A percentile compares a stretch with the other conserved stretches of the same genome.
Conservation (phyloP, 1,284 basidiomycete species). For the Earliella scabrosa region DNA sequence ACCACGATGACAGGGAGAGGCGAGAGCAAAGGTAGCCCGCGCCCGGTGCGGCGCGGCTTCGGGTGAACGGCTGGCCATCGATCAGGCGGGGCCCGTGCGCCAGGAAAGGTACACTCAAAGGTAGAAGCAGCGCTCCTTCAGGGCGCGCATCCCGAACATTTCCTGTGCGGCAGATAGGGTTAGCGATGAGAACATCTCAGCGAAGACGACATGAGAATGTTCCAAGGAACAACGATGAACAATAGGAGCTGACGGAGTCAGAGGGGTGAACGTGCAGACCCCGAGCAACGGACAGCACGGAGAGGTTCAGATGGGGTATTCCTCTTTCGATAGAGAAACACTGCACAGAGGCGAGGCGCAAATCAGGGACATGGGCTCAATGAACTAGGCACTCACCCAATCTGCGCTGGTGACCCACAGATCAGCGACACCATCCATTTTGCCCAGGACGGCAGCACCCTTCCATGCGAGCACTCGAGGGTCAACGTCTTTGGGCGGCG, state of each 20-base stretch:
- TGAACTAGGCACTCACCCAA: conserved; percentile 65
- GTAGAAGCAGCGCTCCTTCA: conserved; percentile 82
- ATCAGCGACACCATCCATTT: conserved; percentile 89
- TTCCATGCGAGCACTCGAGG: conserved; percentile 93
- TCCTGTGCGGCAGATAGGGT: conserved; percentile 55
- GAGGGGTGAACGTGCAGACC: neutral
- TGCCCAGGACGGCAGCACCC: conserved; percentile 91
- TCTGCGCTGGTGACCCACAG: conserved; percentile 89
- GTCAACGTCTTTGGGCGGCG: conserved; percentile 92
- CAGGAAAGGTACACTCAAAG: conserved; percentile 38
- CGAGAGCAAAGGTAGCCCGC: neutral
- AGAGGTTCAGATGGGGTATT: too few species aligned
- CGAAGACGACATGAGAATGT: too few species aligned
- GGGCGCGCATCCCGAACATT: conserved; percentile 74
- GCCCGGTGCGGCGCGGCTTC: neutral
- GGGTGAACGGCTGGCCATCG: neutral
- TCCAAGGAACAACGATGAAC: too few species aligned
- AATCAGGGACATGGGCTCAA: too few species aligned
- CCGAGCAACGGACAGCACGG: too few species aligned
- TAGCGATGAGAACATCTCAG: conserved; percentile 12
- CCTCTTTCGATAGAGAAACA: too few species aligned
- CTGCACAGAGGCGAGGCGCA: too few species aligned
- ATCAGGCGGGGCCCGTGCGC: neutral
- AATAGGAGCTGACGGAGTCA: neutral
- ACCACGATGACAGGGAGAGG: too few species aligned